phyloP scores from a whole-genome alignment of 148 eudicot genomes.

The Hydrangea macrophylla region DNA sequence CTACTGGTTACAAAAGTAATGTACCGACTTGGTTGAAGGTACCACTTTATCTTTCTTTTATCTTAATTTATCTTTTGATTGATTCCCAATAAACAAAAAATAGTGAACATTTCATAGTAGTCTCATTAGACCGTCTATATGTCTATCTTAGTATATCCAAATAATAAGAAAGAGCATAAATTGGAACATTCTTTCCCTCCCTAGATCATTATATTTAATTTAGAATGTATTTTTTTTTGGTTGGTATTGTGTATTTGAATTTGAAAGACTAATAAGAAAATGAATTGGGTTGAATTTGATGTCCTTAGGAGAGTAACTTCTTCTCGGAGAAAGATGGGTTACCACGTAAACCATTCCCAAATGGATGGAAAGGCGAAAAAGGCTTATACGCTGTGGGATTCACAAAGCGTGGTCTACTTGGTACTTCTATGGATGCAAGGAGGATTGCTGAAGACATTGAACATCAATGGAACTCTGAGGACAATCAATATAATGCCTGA shows the following conservation, averaged over 20 bases:
- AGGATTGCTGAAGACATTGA: conserved; percentile 61
- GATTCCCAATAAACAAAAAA: too few relatives aligned
- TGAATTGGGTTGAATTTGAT: neutral
- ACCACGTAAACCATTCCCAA: conserved; percentile 57
- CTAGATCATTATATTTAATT: too few relatives aligned
- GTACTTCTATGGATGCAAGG: conserved; percentile 59
- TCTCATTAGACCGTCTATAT: too few relatives aligned
- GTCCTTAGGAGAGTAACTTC: conserved; percentile 37
- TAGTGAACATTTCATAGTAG: too few relatives aligned
- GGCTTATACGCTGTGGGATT: conserved; percentile 73
- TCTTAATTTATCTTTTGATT: neutral
- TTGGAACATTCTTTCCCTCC: too few relatives aligned
- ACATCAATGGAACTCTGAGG: conserved; percentile 35
- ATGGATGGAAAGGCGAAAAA: conserved; percentile 80
- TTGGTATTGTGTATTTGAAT: too few relatives aligned
- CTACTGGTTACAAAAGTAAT: conserved; percentile 76
- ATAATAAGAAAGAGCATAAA: too few relatives aligned
- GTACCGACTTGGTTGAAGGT: conserved; percentile 79
- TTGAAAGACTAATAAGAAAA: too few relatives aligned
- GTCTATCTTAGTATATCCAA: too few relatives aligned
- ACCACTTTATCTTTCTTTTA: neutral
- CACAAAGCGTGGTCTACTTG: conserved; percentile 65
- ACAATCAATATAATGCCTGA: conserved; percentile 12
- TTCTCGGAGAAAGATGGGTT: conserved; percentile 62
- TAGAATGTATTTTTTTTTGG: too few relatives aligned